Conservation (phyloP, 2,329 filamentous ascomycete species). For the Fusarium sacchari region DNA sequence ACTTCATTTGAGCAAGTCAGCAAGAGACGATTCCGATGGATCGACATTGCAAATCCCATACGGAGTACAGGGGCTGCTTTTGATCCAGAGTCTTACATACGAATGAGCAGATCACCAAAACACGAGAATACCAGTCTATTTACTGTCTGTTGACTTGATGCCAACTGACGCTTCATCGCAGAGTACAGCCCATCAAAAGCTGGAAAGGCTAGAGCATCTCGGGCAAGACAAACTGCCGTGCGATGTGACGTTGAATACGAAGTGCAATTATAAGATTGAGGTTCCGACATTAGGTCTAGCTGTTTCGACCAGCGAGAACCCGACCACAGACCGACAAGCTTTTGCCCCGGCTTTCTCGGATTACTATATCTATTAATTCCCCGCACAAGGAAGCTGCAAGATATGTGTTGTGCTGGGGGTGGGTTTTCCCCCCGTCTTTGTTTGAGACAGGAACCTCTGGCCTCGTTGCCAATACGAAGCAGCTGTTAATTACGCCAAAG, state of each 20-base stretch:
- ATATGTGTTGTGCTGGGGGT: neutral
- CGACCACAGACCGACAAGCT: conserved; percentile 32
- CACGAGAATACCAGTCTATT: neutral
- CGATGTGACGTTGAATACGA: conserved; percentile 31
- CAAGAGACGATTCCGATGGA: conserved; percentile 31
- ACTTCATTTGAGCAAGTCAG: conserved; percentile 35
- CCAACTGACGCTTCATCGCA: neutral
- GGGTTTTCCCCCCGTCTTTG: too few species aligned
- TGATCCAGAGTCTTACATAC: neutral
- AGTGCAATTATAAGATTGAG: conserved; percentile 26
- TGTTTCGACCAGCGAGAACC: conserved; percentile 27
- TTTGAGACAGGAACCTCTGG: conserved; percentile 2
- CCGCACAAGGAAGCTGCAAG: conserved; percentile 21
- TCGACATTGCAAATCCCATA: conserved; percentile 33
- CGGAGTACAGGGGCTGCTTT: conserved; percentile 4
- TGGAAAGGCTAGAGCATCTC: conserved; percentile 5
- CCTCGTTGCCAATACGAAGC: neutral
- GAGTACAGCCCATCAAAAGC: neutral
- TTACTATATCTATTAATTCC: conserved; percentile 10
- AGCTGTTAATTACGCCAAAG: conserved; percentile 10
- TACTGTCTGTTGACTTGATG: neutral
- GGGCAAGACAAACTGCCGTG: conserved; percentile 1
- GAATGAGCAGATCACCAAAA: neutral
- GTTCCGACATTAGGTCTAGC: conserved; percentile 17
- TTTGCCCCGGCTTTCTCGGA: conserved; percentile 29